Evolutionary conservation across 2,329 filamentous ascomycete species (phyloP).

Genomic region (Pseudovirgaria hyperparasitica): DNA sequence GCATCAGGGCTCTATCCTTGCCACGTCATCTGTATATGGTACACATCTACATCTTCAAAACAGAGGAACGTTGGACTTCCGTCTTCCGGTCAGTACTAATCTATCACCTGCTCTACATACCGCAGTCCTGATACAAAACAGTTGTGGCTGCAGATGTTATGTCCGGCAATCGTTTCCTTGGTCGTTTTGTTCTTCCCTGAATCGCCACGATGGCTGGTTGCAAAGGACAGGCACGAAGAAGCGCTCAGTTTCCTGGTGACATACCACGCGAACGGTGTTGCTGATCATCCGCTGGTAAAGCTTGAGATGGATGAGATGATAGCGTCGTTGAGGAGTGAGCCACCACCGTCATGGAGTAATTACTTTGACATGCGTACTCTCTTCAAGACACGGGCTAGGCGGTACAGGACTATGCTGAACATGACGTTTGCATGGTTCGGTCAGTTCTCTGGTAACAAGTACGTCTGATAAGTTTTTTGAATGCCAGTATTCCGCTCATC

Average conservation of each 20-base stretch:
- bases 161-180: constrained; percentile 9
- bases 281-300: constrained; percentile 12
- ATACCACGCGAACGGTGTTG: constrained; percentile 38
- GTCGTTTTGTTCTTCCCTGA: constrained; percentile 12
- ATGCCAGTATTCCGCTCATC: constrained; percentile 1
- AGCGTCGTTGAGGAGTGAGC: constrained; percentile 10
- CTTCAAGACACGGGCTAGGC: constrained; percentile 10
- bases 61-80: constrained; percentile 10
- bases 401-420: constrained; percentile 13
- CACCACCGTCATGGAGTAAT: constrained; percentile 10
- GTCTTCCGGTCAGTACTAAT: constrained; percentile 11
- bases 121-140: too few relatives aligned
- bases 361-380: constrained; percentile 11
- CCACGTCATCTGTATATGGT: constrained; percentile 13
- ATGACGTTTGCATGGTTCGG: constrained; percentile 24
- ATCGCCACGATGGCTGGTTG: constrained; percentile 11
- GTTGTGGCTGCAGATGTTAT: constrained; percentile 14
- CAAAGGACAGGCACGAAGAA: constrained; percentile 13
- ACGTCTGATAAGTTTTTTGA: constrained; percentile 2
- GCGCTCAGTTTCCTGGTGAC: constrained; percentile 29
- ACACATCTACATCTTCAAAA: constrained; percentile 11
- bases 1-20: constrained; percentile 14
- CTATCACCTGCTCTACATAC: too few relatives aligned
- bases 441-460: constrained; percentile 23
- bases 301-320: constrained; percentile 22